These are phyloP conservation scores for Geotrichum aggregatum DNA, from an alignment of 1,139 yeast genomes.

Conservation along the genomic window DNA sequence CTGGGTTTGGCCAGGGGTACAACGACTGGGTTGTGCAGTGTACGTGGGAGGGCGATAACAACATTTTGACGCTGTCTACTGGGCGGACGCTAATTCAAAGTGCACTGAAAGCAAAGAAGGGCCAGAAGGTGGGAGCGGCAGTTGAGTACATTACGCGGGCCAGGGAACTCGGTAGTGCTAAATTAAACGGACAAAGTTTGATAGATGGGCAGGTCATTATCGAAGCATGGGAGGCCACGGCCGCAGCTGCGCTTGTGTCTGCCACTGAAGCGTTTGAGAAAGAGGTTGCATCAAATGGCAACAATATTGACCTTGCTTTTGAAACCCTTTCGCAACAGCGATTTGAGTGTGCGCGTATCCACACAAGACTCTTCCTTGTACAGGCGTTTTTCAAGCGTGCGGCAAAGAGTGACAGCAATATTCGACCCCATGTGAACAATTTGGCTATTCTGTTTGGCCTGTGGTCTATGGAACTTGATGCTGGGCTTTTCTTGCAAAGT, in stretches of 20 bases:
- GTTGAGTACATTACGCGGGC: slow-evolving; percentile 25
- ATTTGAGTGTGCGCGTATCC: slow-evolving; percentile 38
- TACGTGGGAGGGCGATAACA: slow-evolving; percentile 95
- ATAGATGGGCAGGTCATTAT: slow-evolving; percentile 31
- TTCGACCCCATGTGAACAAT: slow-evolving; percentile 43
- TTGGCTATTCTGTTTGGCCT: slow-evolving; percentile 63
- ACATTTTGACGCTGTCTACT: slow-evolving; percentile 72
- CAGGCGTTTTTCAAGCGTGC: slow-evolving; percentile 35
- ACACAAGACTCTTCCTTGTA: slow-evolving; percentile 35
- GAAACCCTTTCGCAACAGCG: slow-evolving; percentile 39
- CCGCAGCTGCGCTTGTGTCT: slow-evolving; percentile 34
- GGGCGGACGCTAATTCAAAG: slow-evolving; percentile 46
- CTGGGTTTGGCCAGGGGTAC: slow-evolving; percentile 80
- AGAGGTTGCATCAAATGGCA: slow-evolving; percentile 25
- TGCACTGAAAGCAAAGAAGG: slow-evolving; percentile 29
- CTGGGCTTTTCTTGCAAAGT: slow-evolving; percentile 70
- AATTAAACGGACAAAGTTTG: slow-evolving; percentile 26
- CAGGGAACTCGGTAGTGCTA: slow-evolving; percentile 26
- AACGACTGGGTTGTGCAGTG: slow-evolving; percentile 89
- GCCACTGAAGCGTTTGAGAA: slow-evolving; percentile 30
- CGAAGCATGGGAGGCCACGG: slow-evolving; percentile 40
- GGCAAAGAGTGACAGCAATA: slow-evolving; percentile 26
- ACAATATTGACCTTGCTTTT: slow-evolving; percentile 34
- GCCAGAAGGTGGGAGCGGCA: slow-evolving; percentile 30
- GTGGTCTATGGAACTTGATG: slow-evolving; percentile 67